Base-by-base conservation (phyloP, 1,284 basidiomycete genomes). In the Ganoderma boninense region DNA sequence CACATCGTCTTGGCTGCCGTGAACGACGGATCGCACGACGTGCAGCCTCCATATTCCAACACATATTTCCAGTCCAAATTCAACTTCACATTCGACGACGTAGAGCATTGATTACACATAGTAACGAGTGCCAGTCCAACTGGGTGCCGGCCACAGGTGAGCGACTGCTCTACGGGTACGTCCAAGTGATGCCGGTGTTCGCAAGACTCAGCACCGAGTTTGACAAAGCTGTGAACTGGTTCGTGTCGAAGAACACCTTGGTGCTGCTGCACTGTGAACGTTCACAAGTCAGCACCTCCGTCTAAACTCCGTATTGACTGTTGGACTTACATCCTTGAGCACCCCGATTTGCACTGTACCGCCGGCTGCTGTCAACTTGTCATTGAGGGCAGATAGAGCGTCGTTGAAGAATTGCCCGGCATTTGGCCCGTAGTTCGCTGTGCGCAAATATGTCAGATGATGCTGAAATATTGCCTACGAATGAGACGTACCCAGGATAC, bases 241-340 rank as follows among this genome's bases (percentile, higher is more conserved):
- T 20, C n/a, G 11, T 20, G 46, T 49, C n/a, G 46, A 49, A 49
- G 6, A 20, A 11, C 46, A 49, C 46, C 46, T 49, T 49, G n/a
- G 46, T 49, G 46, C 46, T 49, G 46, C 46, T 49, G 46, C 46
- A 49, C 46, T 49, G 46, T 49, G n/a, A 10, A 23, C 46, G n/a
- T 23, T 20, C n/a, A 1, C 11, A 8, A 49, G 46, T 49, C 46
- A 49, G n/a, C 18, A 20, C 20, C 18, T n/a, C n/a, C n/a, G n/a
- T n/a, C 8, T 23, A n/a, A 10, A 23, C n/a, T 20, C 20, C 2
- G n/a, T 23, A 49, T 49, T 23, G 8, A n/a, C 46, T 40, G 38
- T 40, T 49, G n/a, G 18, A 49, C 46, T 49, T 49, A 49, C 46
- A n/a, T 49, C 46, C 46, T 49, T 49, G 46, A 49, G 46, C 46